Percentiles rank a stretch among this genome's conserved stretches.
Evolutionary conservation across 768 basidiomycete species (phyloP).

Genomic region (button mushroom (Agaricus bisporus)): DNA sequence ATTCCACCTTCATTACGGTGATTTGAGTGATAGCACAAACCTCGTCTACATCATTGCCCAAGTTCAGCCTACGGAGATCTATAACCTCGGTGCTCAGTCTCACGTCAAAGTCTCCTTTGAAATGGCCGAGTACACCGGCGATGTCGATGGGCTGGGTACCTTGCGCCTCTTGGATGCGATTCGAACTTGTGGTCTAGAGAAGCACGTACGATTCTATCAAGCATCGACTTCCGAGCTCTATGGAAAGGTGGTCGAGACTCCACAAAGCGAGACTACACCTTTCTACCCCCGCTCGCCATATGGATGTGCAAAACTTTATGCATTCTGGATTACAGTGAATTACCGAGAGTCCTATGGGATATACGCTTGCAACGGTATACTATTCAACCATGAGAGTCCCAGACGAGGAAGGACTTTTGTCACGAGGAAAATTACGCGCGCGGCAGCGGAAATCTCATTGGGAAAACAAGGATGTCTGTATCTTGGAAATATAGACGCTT

Average conservation of each 20-base stretch:
- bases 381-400: conserved; percentile 98
- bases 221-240: conserved; percentile 97
- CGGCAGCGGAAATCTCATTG: conserved; percentile 85
- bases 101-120: conserved; percentile 99
- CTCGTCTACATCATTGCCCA: conserved; percentile 94
- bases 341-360: conserved; percentile 95
- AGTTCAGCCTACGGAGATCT: conserved; percentile 93
- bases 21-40: conserved; percentile 94
- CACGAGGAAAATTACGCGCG: conserved; percentile 89
- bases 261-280: conserved; percentile 92
- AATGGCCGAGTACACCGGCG: conserved; percentile 98
- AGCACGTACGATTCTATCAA: conserved; percentile 93
- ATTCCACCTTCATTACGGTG: conserved; percentile 86
- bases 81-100: conserved; percentile 96
- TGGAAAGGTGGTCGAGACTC: conserved; percentile 93
- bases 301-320: conserved; percentile 92
- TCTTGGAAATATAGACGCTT: conserved; percentile 90
- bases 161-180: conserved; percentile 94
- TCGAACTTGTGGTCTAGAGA: conserved; percentile 90
- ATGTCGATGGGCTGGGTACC: conserved; percentile 93
- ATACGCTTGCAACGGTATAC: conserved; percentile 94
- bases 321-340: conserved; percentile 87
- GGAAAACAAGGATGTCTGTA: conserved; percentile 90
- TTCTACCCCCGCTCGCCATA: conserved; percentile 99
- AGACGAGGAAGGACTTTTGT: conserved; percentile 93